phyloP scores from a whole-genome alignment of 441 rosid genomes.

The Bruguiera hainesii region DNA sequence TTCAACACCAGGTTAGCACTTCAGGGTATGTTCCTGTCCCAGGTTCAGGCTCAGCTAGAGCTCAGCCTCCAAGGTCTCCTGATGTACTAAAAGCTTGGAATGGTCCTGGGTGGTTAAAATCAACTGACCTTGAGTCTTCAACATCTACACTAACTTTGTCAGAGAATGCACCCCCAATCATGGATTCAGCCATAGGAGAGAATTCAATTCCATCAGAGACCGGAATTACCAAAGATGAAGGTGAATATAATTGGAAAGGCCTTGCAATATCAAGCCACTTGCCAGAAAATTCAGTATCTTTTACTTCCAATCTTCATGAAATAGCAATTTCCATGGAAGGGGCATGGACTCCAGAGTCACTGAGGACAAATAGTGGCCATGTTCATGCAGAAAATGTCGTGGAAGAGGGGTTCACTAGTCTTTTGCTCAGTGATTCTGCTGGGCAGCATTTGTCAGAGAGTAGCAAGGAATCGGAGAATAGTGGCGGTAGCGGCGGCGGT shows the following conservation, averaged over 20 bases:
- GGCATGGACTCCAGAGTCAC: conserved; percentile 44
- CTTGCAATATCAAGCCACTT: conserved; percentile 28
- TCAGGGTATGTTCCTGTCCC: conserved; percentile 14
- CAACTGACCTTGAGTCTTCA: conserved; percentile 62
- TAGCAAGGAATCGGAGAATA: conserved; percentile 38
- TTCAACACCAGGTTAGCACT: conserved; percentile 28
- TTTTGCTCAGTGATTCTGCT: conserved; percentile 47
- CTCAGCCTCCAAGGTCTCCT: conserved; percentile 3
- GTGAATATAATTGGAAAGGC: conserved; percentile 55
- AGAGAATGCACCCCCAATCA: conserved; percentile 45
- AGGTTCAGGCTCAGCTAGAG: conserved; percentile 20
- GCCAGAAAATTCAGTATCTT: conserved; percentile 36
- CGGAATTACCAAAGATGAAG: conserved; percentile 49
- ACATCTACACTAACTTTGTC: conserved; percentile 79
- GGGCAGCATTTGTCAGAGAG: conserved; percentile 43
- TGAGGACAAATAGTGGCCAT: conserved; percentile 21
- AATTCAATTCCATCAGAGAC: conserved; percentile 43
- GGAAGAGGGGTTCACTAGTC: conserved; percentile 74
- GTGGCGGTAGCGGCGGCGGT: conserved; percentile 19
- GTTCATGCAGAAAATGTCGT: conserved; percentile 29
- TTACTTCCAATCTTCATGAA: conserved; percentile 50
- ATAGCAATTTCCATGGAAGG: conserved; percentile 46
- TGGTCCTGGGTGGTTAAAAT: conserved; percentile 15
- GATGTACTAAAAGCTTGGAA: conserved; percentile 31
- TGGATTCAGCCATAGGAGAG: conserved; percentile 21